phyloP scores from a whole-genome alignment of 1,284 basidiomycete genomes.

The Moesziomyces sp. region DNA sequence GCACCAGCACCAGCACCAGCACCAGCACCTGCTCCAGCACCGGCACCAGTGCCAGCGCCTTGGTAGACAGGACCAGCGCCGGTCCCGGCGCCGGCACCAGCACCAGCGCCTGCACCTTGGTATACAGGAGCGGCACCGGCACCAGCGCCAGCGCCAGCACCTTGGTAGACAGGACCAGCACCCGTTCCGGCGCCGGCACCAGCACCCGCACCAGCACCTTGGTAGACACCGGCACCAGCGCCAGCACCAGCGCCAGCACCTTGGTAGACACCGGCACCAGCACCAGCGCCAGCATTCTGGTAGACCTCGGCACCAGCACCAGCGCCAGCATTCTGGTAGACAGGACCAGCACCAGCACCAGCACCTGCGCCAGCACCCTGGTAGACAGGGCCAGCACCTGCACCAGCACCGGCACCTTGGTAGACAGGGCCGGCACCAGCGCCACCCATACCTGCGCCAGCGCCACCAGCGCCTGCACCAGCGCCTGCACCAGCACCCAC shows the following conservation, averaged over 20 bases:
- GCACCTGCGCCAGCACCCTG: not conserved
- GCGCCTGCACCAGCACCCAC: constrained; percentile 3
- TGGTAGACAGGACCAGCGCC: not conserved
- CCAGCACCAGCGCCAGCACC: constrained; percentile 1
- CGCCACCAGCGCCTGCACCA: constrained; percentile 1
- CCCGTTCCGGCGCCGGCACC: not conserved
- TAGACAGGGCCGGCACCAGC: not conserved
- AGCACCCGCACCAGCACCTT: not conserved
- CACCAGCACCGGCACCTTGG: too few species aligned
- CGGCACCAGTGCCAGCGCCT: not conserved
- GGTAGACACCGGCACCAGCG: not conserved
- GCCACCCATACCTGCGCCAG: not conserved
- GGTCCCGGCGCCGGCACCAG: too few species aligned
- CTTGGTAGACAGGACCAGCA: not conserved
- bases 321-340: not conserved
- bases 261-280: not conserved
- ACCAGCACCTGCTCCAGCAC: not conserved
- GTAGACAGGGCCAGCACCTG: not conserved
- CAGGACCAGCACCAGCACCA: not conserved
- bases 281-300: not conserved
- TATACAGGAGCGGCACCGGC: not conserved
- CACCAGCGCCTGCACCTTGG: not conserved
- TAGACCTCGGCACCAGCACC: too few species aligned
- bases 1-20: too few species aligned
- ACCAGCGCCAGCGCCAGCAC: not conserved